A percentile compares a stretch with the other conserved stretches of the same genome.
Conservation (phyloP, 1,284 basidiomycete genomes). For the Erythrobasidium hasegawianum region DNA sequence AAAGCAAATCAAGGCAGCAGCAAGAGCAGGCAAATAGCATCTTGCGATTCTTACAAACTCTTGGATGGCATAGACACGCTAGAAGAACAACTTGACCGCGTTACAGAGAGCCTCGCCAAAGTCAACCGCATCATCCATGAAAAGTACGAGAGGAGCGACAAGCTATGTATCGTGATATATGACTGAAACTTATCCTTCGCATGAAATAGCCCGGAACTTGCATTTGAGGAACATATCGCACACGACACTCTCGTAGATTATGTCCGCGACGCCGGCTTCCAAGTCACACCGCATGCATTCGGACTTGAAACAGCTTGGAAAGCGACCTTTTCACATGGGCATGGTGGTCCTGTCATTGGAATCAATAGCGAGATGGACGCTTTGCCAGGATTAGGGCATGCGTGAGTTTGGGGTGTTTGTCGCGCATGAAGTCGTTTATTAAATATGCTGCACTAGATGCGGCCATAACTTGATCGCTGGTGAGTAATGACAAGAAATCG, state of each 20-base stretch:
- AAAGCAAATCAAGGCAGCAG: too few species aligned
- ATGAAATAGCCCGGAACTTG: conserved; percentile 17
- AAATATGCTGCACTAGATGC: conserved; percentile 64
- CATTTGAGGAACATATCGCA: conserved; percentile 38
- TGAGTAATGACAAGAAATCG: conserved; percentile 58
- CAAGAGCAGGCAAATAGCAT: too few species aligned
- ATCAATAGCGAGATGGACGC: conserved; percentile 61
- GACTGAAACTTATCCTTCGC: too few species aligned
- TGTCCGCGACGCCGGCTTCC: conserved; percentile 42
- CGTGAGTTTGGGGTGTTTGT: neutral
- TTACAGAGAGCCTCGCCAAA: too few species aligned
- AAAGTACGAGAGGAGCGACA: too few species aligned
- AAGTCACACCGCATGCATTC: conserved; percentile 45
- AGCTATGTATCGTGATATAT: too few species aligned
- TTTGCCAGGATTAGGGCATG: conserved; percentile 5
- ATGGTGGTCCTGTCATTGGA: conserved; percentile 42
- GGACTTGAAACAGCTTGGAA: conserved; percentile 63
- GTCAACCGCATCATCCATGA: too few species aligned
- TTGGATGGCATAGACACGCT: too few species aligned
- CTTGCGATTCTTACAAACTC: too few species aligned
- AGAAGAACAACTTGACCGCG: too few species aligned
- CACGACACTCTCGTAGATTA: conserved; percentile 41
- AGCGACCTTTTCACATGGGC: conserved; percentile 57
- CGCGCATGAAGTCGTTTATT: neutral
- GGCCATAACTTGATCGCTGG: conserved; percentile 83